Conservation (phyloP, 345 rosid genomes). For the Populus tremula region DNA sequence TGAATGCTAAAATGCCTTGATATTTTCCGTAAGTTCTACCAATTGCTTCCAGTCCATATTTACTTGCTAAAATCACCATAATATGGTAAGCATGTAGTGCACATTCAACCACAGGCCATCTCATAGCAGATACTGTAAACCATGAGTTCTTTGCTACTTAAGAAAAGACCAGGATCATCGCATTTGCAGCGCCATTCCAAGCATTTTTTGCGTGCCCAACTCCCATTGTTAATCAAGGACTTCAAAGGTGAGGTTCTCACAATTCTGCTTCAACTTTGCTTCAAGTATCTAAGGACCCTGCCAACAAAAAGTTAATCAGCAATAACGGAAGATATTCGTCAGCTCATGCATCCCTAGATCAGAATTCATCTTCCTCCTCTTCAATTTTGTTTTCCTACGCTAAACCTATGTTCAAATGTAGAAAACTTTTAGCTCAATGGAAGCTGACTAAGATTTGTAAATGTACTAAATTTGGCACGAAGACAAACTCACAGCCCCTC, state of each 20-base stretch:
- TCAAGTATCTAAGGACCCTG: constrained; percentile 25
- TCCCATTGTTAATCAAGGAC: constrained; percentile 3
- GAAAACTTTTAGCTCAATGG: background rate
- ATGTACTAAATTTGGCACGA: background rate
- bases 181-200: background rate
- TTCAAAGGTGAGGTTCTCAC: background rate
- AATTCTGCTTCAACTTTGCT: constrained; percentile 15
- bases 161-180: background rate
- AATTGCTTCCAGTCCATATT: background rate
- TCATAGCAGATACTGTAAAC: background rate
- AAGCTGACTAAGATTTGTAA: background rate
- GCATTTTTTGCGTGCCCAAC: background rate
- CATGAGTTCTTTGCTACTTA: background rate
- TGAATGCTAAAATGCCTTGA: background rate
- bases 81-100: background rate
- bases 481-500: background rate
- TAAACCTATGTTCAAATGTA: background rate
- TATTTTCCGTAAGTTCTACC: background rate
- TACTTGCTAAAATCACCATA: background rate
- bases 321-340: background rate
- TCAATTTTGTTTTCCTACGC: background rate
- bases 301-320: background rate
- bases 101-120: background rate
- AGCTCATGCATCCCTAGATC: background rate
- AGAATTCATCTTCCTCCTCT: background rate